Conservation (phyloP, 371 early-diverging fungal genomes). For the Zopfochytrium polystomum region DNA sequence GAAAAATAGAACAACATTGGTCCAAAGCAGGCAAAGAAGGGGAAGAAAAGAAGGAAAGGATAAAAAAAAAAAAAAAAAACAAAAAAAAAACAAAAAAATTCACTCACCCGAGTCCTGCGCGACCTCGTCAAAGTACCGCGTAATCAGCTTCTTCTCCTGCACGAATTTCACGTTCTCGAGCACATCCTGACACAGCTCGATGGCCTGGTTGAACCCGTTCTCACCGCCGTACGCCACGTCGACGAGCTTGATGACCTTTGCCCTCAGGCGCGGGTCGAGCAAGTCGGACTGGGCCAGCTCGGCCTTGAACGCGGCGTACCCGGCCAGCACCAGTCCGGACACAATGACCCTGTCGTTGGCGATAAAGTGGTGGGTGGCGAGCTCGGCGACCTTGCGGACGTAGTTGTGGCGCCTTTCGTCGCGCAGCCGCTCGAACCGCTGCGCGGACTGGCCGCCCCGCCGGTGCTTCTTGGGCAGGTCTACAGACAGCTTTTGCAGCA, state of each 20-base stretch:
- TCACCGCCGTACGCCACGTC: conserved; percentile 95
- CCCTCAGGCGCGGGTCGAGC: conserved; percentile 86
- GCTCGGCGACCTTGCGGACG: conserved; percentile 96
- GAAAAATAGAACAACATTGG: too few relatives aligned
- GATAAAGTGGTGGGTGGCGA: conserved; percentile 87
- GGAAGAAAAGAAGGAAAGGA: background rate
- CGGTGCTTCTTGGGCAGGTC: conserved; percentile 99
- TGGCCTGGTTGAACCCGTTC: conserved; percentile 98
- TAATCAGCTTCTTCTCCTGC: conserved; percentile 96
- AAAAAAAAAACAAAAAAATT: too few relatives aligned
- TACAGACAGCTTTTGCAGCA: conserved; percentile 90
- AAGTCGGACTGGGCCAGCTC: conserved; percentile 90
- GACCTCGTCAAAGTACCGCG: conserved; percentile 95
- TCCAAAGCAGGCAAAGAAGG: too few relatives aligned
- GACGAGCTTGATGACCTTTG: conserved; percentile 88
- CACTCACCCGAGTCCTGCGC: conserved; percentile 69
- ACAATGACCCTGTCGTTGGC: conserved; percentile 89
- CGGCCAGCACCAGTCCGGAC: conserved; percentile 91
- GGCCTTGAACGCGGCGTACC: conserved; percentile 98
- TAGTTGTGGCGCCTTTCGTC: conserved; percentile 99
- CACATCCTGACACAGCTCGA: conserved; percentile 89
- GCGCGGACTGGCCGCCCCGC: conserved; percentile 99
- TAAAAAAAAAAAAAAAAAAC: background rate
- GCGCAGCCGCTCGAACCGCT: conserved; percentile 98
- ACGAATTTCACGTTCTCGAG: conserved; percentile 95